Evolutionary conservation across 2,329 filamentous ascomycete genomes (phyloP).

Genomic region (Trichoderma sp.): DNA sequence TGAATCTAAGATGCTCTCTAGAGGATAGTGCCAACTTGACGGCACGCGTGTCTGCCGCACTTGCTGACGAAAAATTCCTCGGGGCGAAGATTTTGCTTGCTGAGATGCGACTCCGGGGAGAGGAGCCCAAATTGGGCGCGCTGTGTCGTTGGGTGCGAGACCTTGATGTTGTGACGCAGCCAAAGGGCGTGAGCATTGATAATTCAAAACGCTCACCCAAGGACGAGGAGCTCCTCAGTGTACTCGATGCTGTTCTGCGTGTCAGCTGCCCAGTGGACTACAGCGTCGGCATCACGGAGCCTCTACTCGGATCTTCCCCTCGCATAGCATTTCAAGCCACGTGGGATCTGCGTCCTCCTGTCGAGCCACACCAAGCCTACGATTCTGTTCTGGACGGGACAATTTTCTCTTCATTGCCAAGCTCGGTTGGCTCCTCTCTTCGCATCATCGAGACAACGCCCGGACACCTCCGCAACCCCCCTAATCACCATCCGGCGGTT

Average conservation of each 20-base stretch:
- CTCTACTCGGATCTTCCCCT: constrained; percentile 39
- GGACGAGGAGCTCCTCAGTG: constrained; percentile 59
- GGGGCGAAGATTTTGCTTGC: constrained; percentile 68
- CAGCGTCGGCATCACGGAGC: constrained; percentile 39
- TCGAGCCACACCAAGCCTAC: constrained; percentile 51
- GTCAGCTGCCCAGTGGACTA: constrained; percentile 64
- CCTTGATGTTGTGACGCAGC: constrained; percentile 65
- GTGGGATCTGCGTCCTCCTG: constrained; percentile 60
- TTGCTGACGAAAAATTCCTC: constrained; percentile 65
- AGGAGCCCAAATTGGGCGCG: constrained; percentile 68
- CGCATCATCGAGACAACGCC: constrained; percentile 64
- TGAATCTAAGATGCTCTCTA: constrained; percentile 16
- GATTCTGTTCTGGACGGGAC: constrained; percentile 61
- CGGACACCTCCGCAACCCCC: constrained; percentile 63
- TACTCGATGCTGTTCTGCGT: constrained; percentile 66
- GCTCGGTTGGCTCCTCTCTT: constrained; percentile 47
- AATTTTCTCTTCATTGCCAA: constrained; percentile 49
- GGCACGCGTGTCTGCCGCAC: constrained; percentile 64
- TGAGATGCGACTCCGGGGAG: constrained; percentile 68
- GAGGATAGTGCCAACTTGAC: constrained; percentile 63
- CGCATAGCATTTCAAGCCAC: constrained; percentile 61
- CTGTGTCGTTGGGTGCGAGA: constrained; percentile 73
- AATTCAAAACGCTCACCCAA: constrained; percentile 44
- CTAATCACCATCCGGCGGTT: constrained; percentile 67
- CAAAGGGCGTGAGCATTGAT: constrained; percentile 44